These are phyloP conservation scores for Ophiognomonia clavigignenti-juglandacearum DNA, from an alignment of 2,329 filamentous ascomycete species.

Conservation along the genomic window DNA sequence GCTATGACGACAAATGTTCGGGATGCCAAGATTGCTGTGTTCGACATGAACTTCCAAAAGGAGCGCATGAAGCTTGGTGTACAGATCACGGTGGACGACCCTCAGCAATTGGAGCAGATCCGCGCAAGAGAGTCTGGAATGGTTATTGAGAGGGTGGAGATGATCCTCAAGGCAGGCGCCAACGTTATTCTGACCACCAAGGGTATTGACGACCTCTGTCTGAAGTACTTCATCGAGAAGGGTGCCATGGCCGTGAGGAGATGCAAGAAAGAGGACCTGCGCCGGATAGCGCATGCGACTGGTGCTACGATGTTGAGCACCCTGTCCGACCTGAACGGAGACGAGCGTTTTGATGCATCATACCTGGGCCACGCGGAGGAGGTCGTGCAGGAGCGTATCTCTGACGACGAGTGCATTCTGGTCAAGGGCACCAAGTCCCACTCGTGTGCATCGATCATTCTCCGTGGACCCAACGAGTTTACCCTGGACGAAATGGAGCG, in stretches of 20 bases:
- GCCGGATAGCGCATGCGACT: slow-evolving; percentile 92
- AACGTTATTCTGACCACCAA: slow-evolving; percentile 97
- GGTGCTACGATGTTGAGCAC: slow-evolving; percentile 91
- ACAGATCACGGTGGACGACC: slow-evolving; percentile 96
- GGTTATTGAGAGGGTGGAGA: slow-evolving; percentile 87
- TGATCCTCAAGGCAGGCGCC: slow-evolving; percentile 95
- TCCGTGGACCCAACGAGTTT: slow-evolving; percentile 93
- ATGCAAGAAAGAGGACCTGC: slow-evolving; percentile 97
- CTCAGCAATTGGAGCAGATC: slow-evolving; percentile 95
- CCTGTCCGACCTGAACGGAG: slow-evolving; percentile 92
- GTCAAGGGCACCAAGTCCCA: slow-evolving; percentile 94
- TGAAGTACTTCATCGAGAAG: slow-evolving; percentile 92
- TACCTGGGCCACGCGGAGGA: slow-evolving; percentile 90
- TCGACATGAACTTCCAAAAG: slow-evolving; percentile 99
- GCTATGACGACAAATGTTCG: slow-evolving; percentile 91
- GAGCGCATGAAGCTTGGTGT: slow-evolving; percentile 99
- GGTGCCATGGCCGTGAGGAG: slow-evolving; percentile 93
- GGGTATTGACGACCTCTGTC: slow-evolving; percentile 91
- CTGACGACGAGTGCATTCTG: slow-evolving; percentile 96
- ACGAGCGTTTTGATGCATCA: slow-evolving; percentile 91
- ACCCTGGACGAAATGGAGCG: slow-evolving; percentile 99
- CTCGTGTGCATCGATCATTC: slow-evolving; percentile 91
- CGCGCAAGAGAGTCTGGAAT: slow-evolving; percentile 88
- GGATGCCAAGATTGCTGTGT: slow-evolving; percentile 92
- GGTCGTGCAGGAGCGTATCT: slow-evolving; percentile 96